phyloP scores from a whole-genome alignment of 2,329 filamentous ascomycete genomes.

The Celoporthe dispersa region DNA sequence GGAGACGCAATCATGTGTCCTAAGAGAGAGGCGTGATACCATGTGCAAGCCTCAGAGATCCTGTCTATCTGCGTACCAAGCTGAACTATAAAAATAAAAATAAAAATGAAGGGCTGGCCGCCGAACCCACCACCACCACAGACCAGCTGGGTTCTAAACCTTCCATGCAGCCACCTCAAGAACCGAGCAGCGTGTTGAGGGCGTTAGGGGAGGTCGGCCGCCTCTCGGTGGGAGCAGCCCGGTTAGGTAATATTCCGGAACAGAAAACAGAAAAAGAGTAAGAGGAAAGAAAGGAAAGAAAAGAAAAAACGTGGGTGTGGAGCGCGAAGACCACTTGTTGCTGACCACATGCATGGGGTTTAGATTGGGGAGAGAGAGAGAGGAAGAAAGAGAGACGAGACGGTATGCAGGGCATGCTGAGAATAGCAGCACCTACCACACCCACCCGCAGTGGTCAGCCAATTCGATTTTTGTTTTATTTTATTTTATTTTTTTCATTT shows the following conservation, averaged over 20 bases:
- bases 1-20: no score
- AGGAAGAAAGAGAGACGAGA: not conserved
- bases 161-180: not conserved
- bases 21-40: no score
- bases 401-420: constrained; percentile 7
- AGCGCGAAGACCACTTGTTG: not conserved
- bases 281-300: not conserved
- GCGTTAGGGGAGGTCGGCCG: not conserved
- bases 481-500: no score
- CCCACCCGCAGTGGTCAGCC: not conserved
- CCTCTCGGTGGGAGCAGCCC: not conserved
- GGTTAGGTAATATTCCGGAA: constrained; percentile 13
- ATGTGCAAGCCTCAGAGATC: no score
- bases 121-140: no score
- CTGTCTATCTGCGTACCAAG: no score
- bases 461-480: no score
- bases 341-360: constrained; percentile 6
- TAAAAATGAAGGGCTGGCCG: no score
- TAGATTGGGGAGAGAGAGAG: not conserved
- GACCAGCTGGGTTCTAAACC: not conserved
- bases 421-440: constrained; percentile 9
- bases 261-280: not conserved
- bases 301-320: constrained; percentile 1
- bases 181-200: not conserved
- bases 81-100: no score